Evolutionary conservation across 257 asterid genomes (phyloP), one percentile per base, ranked within the genome.

Genomic region (Nicotiana knightiana): DNA sequence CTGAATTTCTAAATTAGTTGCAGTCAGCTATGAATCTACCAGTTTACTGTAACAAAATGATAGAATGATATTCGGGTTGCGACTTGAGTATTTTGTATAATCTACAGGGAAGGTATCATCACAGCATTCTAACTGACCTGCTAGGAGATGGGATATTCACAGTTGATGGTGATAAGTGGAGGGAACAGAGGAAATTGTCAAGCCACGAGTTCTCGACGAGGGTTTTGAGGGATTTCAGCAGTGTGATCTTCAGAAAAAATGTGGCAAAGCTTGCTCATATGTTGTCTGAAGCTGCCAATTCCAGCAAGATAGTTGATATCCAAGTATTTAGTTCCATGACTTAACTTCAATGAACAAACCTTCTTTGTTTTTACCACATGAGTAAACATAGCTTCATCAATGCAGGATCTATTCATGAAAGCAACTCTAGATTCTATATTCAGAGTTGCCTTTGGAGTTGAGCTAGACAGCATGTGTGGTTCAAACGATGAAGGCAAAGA

Each of bases 81-180:
- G 24, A 37, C 68, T n/a, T 37, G 62, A 53, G 24, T 26, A 21
- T 39, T 58, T 73, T 53, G 33, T 37, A 18, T 43, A 62, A 71
- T 81, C 21, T 73, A 61, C 88, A 93, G 98, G 98, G 97, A 80
- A 37, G 53, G 77, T 59, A 90, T 87, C 86, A 88, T 78, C 79
- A 90, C 76, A 81, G 55, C 82, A 87, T 83, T 67, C 83, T 91
- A 58, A 87, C 65, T 53, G 92, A 88, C 57, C 88, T 93, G 16
- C 66, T 93, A 76, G 97, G 98, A 4, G 97, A 92, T 35, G 97
- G 97, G 39, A 92, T 93, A 83, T 93, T 93, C 84, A 35, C 94
- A 0, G 97, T 93, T 66, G 98, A 93, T 83, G 98, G 96, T 9
- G 96, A 92, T 9, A 89, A 88, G 85, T 93, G 98, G 98, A 82